Conservation (phyloP, 352 stramenopile species). For the Pythium biforme region DNA sequence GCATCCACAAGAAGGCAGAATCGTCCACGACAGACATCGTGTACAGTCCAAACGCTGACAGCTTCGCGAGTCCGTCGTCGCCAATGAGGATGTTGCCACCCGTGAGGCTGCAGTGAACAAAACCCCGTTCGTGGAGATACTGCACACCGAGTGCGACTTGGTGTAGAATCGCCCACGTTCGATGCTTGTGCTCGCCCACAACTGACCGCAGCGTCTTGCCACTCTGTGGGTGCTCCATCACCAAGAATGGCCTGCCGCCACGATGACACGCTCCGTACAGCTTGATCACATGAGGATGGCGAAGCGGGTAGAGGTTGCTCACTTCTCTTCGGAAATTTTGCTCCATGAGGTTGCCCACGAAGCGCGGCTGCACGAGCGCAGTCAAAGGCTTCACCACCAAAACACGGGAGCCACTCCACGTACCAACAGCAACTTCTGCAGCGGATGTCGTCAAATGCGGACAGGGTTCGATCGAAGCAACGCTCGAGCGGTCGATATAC, state of each 20-base stretch:
- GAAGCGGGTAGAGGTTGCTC: not conserved
- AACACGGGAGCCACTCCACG: not conserved
- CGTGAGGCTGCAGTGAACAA: conserved; percentile 24
- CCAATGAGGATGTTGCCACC: conserved; percentile 24
- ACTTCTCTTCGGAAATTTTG: not conserved
- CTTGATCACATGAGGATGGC: conserved; percentile 13
- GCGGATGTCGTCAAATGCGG: not conserved
- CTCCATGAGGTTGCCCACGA: not conserved
- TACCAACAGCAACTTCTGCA: not conserved
- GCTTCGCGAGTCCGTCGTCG: conserved; percentile 13
- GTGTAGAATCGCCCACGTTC: conserved; percentile 32
- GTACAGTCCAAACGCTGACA: conserved; percentile 12
- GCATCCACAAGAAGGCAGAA: conserved; percentile 4
- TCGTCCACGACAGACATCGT: not conserved
- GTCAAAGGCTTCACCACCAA: not conserved
- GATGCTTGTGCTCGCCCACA: conserved; percentile 15
- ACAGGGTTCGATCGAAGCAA: not conserved
- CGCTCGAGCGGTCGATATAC: conserved; percentile 3
- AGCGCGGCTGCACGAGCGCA: too few species aligned
- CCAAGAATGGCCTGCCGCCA: conserved; percentile 7
- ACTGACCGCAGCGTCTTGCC: not conserved
- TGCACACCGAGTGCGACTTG: conserved; percentile 45
- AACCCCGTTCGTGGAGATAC: conserved; percentile 59
- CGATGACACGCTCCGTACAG: conserved; percentile 20
- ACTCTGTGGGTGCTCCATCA: not conserved